Percentiles rank a stretch among this genome's conserved stretches.
These are phyloP conservation scores for Solanum chacoense DNA, from an alignment of 305 asterid species.

Conservation along the genomic window DNA sequence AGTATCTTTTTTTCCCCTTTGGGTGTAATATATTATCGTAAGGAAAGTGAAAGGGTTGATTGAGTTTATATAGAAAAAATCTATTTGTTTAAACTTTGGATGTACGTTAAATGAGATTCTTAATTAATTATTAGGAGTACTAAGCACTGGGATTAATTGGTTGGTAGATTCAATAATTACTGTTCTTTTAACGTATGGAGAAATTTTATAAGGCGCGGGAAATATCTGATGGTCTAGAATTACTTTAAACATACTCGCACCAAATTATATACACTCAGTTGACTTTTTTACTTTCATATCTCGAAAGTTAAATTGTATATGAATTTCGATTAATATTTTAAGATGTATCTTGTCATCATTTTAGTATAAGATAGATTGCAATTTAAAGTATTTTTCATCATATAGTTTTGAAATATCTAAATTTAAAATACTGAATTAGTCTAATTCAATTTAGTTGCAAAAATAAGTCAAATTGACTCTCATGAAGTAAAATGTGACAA, in stretches of 20 bases:
- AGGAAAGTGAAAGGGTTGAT: not conserved
- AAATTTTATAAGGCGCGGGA: not conserved
- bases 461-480: not conserved
- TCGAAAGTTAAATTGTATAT: not conserved
- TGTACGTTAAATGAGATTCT: not conserved
- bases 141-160: not conserved
- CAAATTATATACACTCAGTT: not conserved
- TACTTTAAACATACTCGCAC: not conserved
- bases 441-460: not conserved
- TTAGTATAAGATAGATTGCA: not conserved
- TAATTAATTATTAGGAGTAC: not conserved
- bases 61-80: slow-evolving; percentile 1
- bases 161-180: not conserved
- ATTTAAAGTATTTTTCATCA: not conserved
- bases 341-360: not conserved
- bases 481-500: no score
- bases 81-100: not conserved
- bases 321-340: not conserved
- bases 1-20: not conserved
- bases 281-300: not conserved
- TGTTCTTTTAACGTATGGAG: not conserved
- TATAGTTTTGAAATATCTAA: not conserved
- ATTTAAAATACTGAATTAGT: not conserved
- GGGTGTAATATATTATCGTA: not conserved
- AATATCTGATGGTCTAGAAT: not conserved